phyloP scores from a whole-genome alignment of 805 yeast genomes.

The Lipomyces kockii region DNA sequence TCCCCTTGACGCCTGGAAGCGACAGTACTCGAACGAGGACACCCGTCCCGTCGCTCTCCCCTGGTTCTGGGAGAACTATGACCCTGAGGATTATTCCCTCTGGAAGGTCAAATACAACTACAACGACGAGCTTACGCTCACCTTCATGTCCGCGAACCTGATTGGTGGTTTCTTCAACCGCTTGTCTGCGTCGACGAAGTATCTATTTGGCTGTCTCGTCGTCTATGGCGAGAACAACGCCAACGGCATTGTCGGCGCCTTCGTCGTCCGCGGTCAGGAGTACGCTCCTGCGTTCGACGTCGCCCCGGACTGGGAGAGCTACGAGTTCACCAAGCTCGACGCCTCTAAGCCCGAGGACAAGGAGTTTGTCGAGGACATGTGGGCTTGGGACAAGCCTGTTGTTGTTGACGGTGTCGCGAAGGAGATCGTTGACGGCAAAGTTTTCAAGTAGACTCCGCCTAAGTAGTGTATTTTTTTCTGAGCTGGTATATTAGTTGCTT shows the following conservation, averaged over 20 bases:
- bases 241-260: conserved; percentile 96
- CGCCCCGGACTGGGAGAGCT: conserved; percentile 99
- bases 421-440: conserved; percentile 97
- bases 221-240: conserved; percentile 98
- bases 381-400: conserved; percentile 98
- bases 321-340: conserved; percentile 81
- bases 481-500: not conserved
- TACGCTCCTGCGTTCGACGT: conserved; percentile 89
- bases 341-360: conserved; percentile 74
- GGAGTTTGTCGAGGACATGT: conserved; percentile 83
- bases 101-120: conserved; percentile 96
- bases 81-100: conserved; percentile 90
- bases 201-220: conserved; percentile 89
- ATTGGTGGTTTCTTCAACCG: conserved; percentile 98
- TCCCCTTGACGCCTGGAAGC: conserved; percentile 91
- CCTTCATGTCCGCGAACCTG: conserved; percentile 98
- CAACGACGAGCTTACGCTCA: conserved; percentile 94
- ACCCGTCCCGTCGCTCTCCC: conserved; percentile 93
- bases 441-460: conserved; percentile 68
- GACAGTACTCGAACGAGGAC: conserved; percentile 94
- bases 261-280: conserved; percentile 95
- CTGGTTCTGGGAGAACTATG: conserved; percentile 97
- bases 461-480: no score
- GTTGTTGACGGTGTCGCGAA: conserved; percentile 73
- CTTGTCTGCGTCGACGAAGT: conserved; percentile 87